Base-by-base conservation (phyloP, 768 basidiomycete species). In the Favolaschia claudopus region DNA sequence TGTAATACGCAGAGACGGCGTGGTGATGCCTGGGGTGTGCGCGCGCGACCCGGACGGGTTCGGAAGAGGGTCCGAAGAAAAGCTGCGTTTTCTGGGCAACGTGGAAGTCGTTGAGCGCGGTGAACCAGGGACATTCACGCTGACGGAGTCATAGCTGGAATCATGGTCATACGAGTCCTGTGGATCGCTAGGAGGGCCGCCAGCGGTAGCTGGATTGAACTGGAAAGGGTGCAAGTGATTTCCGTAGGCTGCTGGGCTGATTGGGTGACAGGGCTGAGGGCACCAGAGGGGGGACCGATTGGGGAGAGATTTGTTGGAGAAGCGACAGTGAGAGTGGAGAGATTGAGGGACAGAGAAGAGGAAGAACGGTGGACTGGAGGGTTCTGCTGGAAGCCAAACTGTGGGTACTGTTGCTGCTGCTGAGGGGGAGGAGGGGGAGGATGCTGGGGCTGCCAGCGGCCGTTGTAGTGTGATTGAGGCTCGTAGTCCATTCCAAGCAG, bases 221-320 rank as follows among this genome's bases (percentile, higher is more conserved):
- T 83, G 80, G 76, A 85, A 89, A 9, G 66, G 67, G 55, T 76
- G 72, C 5, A 68, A 72, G 55, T 76, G 82, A 48, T 67, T 77
- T 37, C 67, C 74, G 66, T 76, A 83, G 24, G 60, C 68, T n/a
- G 74, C 78, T 50, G 78, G 89, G 69, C 82, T 85, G 68, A 89
- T 82, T 48, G 88, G 88, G 89, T 88, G 32, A 84, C 82, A 1
- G 83, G 83, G 13, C 82, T 81, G 44, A 82, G 72, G 19, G 74
- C 72, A 1, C 76, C 70, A 54, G 66, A 70, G 58, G 78, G 79
- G 8, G 81, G 79, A 19, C 79, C 83, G 69, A 86, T 83, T 40
- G 89, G 88, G 13, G 88, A 89, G 50, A 87, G 78, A 59, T 84
- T 84, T 8, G 85, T 79, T 9, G 89, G 88, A 20, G 88, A 89